Percentiles rank a stretch among this genome's conserved stretches.
These are phyloP conservation scores for Mycena polygramma DNA, from an alignment of 768 basidiomycete genomes.

Conservation along the genomic window DNA sequence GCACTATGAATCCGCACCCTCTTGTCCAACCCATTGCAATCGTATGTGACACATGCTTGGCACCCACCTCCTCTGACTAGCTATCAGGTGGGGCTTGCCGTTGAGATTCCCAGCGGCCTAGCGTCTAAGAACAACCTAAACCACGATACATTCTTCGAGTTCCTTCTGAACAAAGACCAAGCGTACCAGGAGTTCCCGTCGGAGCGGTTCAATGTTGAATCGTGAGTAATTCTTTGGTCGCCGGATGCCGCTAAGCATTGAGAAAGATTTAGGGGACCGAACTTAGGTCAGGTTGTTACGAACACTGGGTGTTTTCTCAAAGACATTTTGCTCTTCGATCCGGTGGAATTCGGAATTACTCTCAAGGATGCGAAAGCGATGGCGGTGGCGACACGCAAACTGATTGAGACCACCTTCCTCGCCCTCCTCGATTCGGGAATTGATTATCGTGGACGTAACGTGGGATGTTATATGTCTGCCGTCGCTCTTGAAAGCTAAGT, in stretches of 20 bases:
- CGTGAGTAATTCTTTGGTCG: conserved; percentile 40
- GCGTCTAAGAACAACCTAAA: no score
- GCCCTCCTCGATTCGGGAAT: conserved; percentile 63
- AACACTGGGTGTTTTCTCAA: conserved; percentile 55
- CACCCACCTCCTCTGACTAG: no score
- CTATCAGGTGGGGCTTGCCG: no score
- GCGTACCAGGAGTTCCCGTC: conserved; percentile 48
- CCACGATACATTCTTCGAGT: conserved; percentile 51
- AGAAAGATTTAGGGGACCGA: conserved; percentile 43
- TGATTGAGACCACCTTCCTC: conserved; percentile 54
- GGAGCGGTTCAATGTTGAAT: conserved; percentile 49
- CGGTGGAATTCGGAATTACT: conserved; percentile 56
- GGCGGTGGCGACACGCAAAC: conserved; percentile 51
- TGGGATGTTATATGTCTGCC: conserved; percentile 58
- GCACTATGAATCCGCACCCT: no score
- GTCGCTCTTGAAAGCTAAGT: conserved; percentile 33
- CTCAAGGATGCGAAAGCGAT: conserved; percentile 51
- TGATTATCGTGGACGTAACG: conserved; percentile 57
- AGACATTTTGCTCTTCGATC: conserved; percentile 50
- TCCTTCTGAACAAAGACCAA: conserved; percentile 48
- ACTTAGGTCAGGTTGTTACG: conserved; percentile 46
- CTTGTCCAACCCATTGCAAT: no score
- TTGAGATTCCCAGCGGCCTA: no score
- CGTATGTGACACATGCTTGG: no score
- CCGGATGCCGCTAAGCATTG: neutral